Evolutionary conservation across 257 asterid species (phyloP), one percentile per base, ranked within the genome.

Genomic region (Scutellaria minor): DNA sequence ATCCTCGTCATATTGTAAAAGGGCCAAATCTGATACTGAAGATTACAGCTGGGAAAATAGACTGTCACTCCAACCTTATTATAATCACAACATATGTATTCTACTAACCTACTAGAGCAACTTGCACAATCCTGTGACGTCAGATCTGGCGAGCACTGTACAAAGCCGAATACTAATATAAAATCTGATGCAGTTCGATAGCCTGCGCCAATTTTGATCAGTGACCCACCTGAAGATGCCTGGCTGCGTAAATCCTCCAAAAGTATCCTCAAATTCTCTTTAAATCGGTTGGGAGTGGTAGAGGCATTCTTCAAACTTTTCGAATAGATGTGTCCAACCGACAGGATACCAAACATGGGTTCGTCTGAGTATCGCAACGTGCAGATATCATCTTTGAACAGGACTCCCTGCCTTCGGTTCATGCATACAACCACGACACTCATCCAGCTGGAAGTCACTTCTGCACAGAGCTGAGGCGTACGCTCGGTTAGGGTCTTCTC

Each of bases 381-480:
- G 63, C 80, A 76, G 3, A 6, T 1, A 0, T 64, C 46, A 5
- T 40, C 71, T 51, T 7, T 15, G 64, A 54, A 70, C 1, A 44
- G 10, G 39, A 77, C 63, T 1, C 73, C 81, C 57, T 71, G 63
- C 20, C 7, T 47, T 1, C 50, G 41, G 51, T 13, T 14, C 14
- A 52, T 41, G 58, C 81, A 77, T 0, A 39, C 81, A 77, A 1
- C 13, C 8, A 1, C 75, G 75, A 6, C 79, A 75, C 18, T 1
- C 0, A 6, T 24, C 15, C 58, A 24, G 71, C 58, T 68, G 64
- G 7, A 6, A 3, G 71, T 75, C 75, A 66, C 6, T 6, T 68
- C 79, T 0, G 71, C 79, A 75, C 51, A 75, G 79, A 0, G 66
- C 79, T 2, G 62, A 6, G 65, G 75, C 79, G 71, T 51, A 35